Base-by-base conservation (phyloP, 768 basidiomycete species). In the Lactarius hengduanensis region DNA sequence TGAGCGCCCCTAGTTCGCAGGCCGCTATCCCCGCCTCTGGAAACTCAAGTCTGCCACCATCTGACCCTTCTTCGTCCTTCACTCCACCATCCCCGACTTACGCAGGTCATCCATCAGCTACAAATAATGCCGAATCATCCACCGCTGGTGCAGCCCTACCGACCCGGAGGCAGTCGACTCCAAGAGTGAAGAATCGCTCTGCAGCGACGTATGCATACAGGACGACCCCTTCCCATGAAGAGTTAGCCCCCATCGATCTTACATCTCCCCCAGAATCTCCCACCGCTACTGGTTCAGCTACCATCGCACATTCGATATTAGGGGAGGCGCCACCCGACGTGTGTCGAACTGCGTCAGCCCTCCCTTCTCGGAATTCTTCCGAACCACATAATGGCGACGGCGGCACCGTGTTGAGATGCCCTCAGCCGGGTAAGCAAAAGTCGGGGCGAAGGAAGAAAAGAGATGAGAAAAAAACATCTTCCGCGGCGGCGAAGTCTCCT, bases 191-290 rank as follows among this genome's bases (percentile, higher is more conserved):
- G 22, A 7, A 38, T 43, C 56, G 32, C 7, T 32, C 43, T 4
- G 30, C 16, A 10, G 47, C 57, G 30, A 59, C 61, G 4, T 66
- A 58, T 45, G 61, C 61, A n/a, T 66, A 66, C 32, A 66, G 22
- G 57, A 22, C 61, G 0, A 47, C 47, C 50, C 47, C 47, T 41
- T 36, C 55, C 26, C 28, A n/a, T 36, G 38, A 58, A 13, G 56
- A 20, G 30, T 34, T 38, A 26, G 20, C 45, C 36, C 26, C 65
- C 3, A 41, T 38, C 30, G 28, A 66, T n/a, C 47, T 34, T 8
- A 10, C n/a, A 16, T 43, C 54, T 20, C 9, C 55, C 28, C 28
- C 15, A 6, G 43, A 53, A 22, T 26, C 45, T 11, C n/a, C 61
- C 45, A 18, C 30, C 11, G 28, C 28, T 15, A 16, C 28, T 26